Evolutionary conservation across 2,329 filamentous ascomycete genomes (phyloP), one percentile per base, ranked within the genome.

Genomic region (Drechslera avenae): DNA sequence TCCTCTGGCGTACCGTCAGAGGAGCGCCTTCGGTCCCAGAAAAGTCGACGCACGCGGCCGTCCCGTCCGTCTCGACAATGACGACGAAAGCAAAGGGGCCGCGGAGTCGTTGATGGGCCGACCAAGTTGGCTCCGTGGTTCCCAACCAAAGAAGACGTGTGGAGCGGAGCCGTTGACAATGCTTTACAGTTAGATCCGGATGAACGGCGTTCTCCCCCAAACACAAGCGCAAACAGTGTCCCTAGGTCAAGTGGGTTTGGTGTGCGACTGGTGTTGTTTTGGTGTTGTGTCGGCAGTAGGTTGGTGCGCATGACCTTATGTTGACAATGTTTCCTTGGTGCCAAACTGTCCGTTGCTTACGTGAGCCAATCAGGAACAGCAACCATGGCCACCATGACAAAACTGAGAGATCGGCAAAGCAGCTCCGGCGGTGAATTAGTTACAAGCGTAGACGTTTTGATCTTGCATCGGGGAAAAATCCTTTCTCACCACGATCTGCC

Each of bases 281-380:
- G 14, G 31, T 26, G 34, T 26, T n/a, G 19, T 28, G 37, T 18
- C 21, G 30, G 42, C 21, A 14, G 31, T 17, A 39, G 18, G 39
- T 26, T n/a, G n/a, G 44, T 52, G 14, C 49, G 28, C 43, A 52
- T 47, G 43, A 52, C 49, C n/a, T n/a, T 47, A 13, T 32, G 36
- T 47, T 26, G 49, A 47, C 43, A 33, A 41, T 39, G 37, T 40
- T 52, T 46, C 9, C 26, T 32, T 50, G 26, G 26, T 41, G 43
- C 41, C 37, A 32, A 23, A 19, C 33, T 34, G 12, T 13, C 26
- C 8, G 36, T 31, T 47, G 14, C 46, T 16, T 10, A 23, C 26
- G n/a, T 14, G 19, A 12, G 14, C 36, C 36, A 36, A 47, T 46
- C 43, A 47, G 23, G 7, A 39, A 23, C 37, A 47, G 33, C 19